Base-by-base conservation (phyloP, 305 asterid species). In the Rubia tinctorum region DNA sequence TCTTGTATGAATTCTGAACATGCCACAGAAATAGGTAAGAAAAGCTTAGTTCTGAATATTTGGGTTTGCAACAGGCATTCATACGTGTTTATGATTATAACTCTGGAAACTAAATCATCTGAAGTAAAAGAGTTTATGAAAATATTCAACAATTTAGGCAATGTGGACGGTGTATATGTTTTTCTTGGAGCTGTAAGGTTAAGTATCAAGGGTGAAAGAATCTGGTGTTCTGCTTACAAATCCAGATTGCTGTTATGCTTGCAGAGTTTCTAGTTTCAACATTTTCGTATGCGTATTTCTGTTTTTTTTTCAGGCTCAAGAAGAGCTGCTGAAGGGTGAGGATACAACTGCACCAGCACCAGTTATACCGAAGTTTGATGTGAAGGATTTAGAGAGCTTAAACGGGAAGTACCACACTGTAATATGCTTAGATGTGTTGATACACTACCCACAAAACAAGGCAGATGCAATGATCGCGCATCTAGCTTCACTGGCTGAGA, bases 401-500 rank as follows among this genome's bases (percentile, higher is more conserved):
- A 75, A 82, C 9, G 99, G 99, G 42, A 92, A 89, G 82, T 95
- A 88, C 72, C 84, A 92, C 81, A 92, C 97, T 0, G 99, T 95
- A 25, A 77, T 95, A 56, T 95, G 99, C 83, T 80, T 95, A 81
- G 98, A 95, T 63, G 98, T 95, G 74, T 73, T 95, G 83, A 95
- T 95, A 75, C 99, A 92, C 84, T 95, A 95, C 82, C 99, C 99
- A 27, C 99, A 95, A 77, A 83, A 75, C 69, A 92, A 95, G 79
- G 98, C 98, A 1, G 98, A 92, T 76, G 98, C 81, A 12, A 95
- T 95, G 98, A 95, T 95, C 66, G 89, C 96, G 3, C 99, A 92
- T 82, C 89, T 95, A 61, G 95, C 99, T 49, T 95, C 98, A 3
- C 77, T 90, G 79, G 98, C 98, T 12, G 86, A 95, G 85, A 78